Evolutionary conservation across 1,284 basidiomycete genomes (phyloP).

Genomic region (Marasmius sp.): DNA sequence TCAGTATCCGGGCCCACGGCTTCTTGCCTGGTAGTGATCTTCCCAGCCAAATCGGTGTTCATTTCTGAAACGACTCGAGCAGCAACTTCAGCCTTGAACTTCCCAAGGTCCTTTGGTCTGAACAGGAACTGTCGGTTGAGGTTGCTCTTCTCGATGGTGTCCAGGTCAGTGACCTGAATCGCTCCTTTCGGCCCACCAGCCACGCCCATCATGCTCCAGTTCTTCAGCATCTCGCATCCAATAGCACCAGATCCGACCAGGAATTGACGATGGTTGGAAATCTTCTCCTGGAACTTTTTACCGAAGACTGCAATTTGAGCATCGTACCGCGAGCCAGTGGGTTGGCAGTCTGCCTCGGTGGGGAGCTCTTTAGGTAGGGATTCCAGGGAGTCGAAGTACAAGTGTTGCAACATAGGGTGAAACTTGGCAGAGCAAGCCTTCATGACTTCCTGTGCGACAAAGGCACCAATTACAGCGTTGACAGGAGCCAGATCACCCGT

Average conservation of each 20-base stretch:
- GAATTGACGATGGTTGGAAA: slow-evolving; percentile 91
- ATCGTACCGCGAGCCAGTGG: slow-evolving; percentile 86
- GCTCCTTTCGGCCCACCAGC: slow-evolving; percentile 79
- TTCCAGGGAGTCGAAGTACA: slow-evolving; percentile 98
- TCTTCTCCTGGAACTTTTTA: slow-evolving; percentile 89
- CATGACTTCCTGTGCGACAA: slow-evolving; percentile 97
- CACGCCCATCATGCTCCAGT: slow-evolving; percentile 99
- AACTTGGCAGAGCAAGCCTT: slow-evolving; percentile 99
- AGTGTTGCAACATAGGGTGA: slow-evolving; percentile 92
- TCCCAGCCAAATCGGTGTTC: slow-evolving; percentile 91
- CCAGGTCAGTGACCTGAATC: slow-evolving; percentile 96
- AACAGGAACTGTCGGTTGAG: slow-evolving; percentile 99
- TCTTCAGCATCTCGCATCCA: slow-evolving; percentile 99
- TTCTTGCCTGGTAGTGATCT: slow-evolving; percentile 90
- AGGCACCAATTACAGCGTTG: slow-evolving; percentile 94
- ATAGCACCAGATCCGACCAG: slow-evolving; percentile 98
- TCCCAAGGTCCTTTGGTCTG: slow-evolving; percentile 94
- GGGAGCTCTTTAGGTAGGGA: slow-evolving; percentile 81
- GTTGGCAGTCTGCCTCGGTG: slow-evolving; percentile 85
- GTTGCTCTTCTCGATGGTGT: slow-evolving; percentile 99
- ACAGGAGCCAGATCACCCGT: slow-evolving; percentile 91
- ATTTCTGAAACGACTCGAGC: slow-evolving; percentile 92
- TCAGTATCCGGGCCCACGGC: slow-evolving; percentile 94
- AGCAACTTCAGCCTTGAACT: slow-evolving; percentile 97
- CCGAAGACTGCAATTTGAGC: slow-evolving; percentile 97